phyloP scores from a whole-genome alignment of 2,329 filamentous ascomycete genomes.

The Pseudogymnoascus sp. region DNA sequence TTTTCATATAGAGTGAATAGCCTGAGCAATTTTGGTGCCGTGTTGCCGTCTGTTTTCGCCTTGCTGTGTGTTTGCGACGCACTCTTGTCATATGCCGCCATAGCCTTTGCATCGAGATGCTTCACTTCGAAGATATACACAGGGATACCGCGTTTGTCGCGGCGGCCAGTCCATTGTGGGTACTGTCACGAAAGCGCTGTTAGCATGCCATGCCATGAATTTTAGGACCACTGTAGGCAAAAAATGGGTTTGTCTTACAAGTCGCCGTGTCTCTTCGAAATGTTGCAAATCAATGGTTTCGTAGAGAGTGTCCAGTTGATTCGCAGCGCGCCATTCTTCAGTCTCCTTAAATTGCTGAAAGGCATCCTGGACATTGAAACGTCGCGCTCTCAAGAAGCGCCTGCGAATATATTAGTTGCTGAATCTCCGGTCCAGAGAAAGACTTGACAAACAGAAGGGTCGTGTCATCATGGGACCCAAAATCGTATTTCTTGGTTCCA shows the following conservation, averaged over 20 bases:
- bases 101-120: constrained; percentile 72
- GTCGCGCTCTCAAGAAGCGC: constrained; percentile 77
- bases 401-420: constrained; percentile 36
- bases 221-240: background rate
- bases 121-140: constrained; percentile 86
- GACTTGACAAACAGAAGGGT: constrained; percentile 53
- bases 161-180: constrained; percentile 87
- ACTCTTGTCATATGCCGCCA: constrained; percentile 67
- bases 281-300: constrained; percentile 77
- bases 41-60: constrained; percentile 58
- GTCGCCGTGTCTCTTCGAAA: constrained; percentile 68
- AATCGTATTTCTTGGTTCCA: constrained; percentile 28
- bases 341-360: constrained; percentile 80
- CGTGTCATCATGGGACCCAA: constrained; percentile 60
- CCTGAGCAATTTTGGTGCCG: constrained; percentile 67
- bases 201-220: constrained; percentile 18
- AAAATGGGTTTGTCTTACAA: constrained; percentile 46
- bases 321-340: constrained; percentile 76
- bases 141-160: constrained; percentile 84
- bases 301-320: constrained; percentile 71
- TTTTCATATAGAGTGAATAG: constrained; percentile 93
- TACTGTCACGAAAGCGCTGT: constrained; percentile 46
- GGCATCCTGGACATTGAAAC: constrained; percentile 70
- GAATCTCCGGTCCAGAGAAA: background rate
- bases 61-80: constrained; percentile 46